Evolutionary conservation across 2,329 filamentous ascomycete species (phyloP).

Genomic region (Amylocarpus encephaloides): DNA sequence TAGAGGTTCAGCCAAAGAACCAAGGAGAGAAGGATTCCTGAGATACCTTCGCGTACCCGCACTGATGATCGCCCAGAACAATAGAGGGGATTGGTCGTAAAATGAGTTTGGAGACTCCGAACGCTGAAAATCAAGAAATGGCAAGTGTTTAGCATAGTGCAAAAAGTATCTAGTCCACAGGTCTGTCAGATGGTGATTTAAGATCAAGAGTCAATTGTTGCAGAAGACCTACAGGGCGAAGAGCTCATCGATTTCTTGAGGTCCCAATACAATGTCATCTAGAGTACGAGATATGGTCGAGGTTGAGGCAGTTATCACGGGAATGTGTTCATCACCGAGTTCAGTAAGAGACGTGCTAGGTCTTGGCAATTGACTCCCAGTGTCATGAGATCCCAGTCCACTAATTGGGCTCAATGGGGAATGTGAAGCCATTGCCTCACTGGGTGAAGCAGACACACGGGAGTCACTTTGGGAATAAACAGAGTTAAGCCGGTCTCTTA

Average conservation of each 20-base stretch:
- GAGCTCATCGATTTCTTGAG: slow-evolving; percentile 10
- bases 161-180: slow-evolving; percentile 5
- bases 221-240: slow-evolving; percentile 7
- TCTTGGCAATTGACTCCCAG: neutral
- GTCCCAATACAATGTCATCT: slow-evolving; percentile 4
- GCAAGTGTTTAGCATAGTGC: slow-evolving; percentile 10
- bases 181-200: neutral
- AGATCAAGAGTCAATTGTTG: neutral
- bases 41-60: slow-evolving; percentile 8
- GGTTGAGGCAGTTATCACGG: neutral
- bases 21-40: slow-evolving; percentile 6
- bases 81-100: slow-evolving; percentile 11
- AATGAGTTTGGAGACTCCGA: slow-evolving; percentile 9
- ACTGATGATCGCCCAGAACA: slow-evolving; percentile 14
- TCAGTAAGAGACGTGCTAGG: neutral
- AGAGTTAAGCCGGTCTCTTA: slow-evolving; percentile 7
- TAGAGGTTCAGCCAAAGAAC: slow-evolving; percentile 4
- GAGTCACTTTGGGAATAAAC: slow-evolving; percentile 3
- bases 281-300: slow-evolving; percentile 6
- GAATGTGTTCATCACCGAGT: neutral
- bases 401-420: slow-evolving; percentile 8
- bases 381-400: slow-evolving; percentile 6
- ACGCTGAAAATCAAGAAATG: slow-evolving; percentile 8
- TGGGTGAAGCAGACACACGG: slow-evolving; percentile 7
- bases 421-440: slow-evolving; percentile 3